Evolutionary conservation across 2,329 filamentous ascomycete species (phyloP), one percentile per base, ranked within the genome.

Genomic region (Neocatenulostroma microsporum): DNA sequence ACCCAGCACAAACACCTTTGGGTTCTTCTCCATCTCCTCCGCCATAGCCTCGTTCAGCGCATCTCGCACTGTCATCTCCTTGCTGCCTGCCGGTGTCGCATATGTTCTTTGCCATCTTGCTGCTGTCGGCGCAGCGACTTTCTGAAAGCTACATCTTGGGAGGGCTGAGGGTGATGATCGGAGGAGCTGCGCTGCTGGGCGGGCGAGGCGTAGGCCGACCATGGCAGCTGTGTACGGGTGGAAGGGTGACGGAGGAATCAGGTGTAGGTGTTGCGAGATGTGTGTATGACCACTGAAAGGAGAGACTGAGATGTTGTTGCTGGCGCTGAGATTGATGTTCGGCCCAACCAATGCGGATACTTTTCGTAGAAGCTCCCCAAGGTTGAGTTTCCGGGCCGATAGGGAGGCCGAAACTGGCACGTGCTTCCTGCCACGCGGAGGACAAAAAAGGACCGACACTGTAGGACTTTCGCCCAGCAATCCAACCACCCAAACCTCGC

Each of bases 21-120:
- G 74, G 68, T 98, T 94, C 61, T 68, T 63, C 74, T 95, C 88
- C 66, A 98, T 80, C 75, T 98, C 91, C 73, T 98, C 91, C 31
- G 87, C 87, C 61, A 98, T 80, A 43, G 91, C 91, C 73, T 98
- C 89, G 65, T 98, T 98, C 60, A 98, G 73, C 42, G 91, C 91
- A 62, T 98, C 91, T 70, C 91, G 80, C 58, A 98, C 91, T 29
- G 91, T 94, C 70, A 94, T 87, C 62, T 95, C 85, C 74, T 95
- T 95, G 56, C 72, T 69, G 48, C 81, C 82, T 44, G 63, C 62
- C 39, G 66, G 63, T 10, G 71, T 69, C 25, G 76, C 76, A 66
- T 79, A 80, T 50, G 64, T 64, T 55, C 76, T 62, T 3, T 27
- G 23, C 49, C 55, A 62, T 58, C 60, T 59, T 57, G 61, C 49